These are phyloP conservation scores for Cytidiella melzeri DNA, from an alignment of 768 basidiomycete species.

Conservation along the genomic window DNA sequence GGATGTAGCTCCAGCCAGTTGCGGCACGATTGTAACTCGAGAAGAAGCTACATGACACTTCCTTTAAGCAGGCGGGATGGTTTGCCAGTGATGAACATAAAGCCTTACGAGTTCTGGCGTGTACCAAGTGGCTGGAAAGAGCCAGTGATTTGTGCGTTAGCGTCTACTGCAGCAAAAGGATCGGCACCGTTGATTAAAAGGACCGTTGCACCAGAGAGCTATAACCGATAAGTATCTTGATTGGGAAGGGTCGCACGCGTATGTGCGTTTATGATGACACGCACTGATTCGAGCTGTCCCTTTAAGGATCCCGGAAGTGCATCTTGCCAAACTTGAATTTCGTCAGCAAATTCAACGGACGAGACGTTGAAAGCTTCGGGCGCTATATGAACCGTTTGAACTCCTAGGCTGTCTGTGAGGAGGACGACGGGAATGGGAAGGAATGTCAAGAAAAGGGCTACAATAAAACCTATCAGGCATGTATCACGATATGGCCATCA, in stretches of 20 bases:
- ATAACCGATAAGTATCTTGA: too few relatives aligned
- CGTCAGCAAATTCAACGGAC: conserved; percentile 41
- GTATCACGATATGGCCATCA: too few relatives aligned
- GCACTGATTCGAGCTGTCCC: conserved; percentile 40
- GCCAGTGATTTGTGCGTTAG: conserved; percentile 45
- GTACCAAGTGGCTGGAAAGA: conserved; percentile 45
- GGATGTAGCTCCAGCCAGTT: conserved; percentile 24
- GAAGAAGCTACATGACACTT: conserved; percentile 21
- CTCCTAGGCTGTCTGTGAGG: conserved; percentile 37
- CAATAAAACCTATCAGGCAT: too few relatives aligned
- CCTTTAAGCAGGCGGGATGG: not conserved
- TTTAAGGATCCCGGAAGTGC: conserved; percentile 39
- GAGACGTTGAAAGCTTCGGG: conserved; percentile 48
- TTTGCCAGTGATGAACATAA: not conserved
- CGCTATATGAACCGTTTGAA: conserved; percentile 45
- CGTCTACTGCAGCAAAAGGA: conserved; percentile 46
- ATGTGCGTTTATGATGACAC: conserved; percentile 6
- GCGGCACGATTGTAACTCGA: conserved; percentile 25
- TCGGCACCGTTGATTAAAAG: conserved; percentile 44
- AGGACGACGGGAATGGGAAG: conserved; percentile 44
- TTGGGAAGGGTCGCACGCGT: not conserved
- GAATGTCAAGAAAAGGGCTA: conserved; percentile 31
- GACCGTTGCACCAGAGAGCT: conserved; percentile 47
- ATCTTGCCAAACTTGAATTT: conserved; percentile 50
- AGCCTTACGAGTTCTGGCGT: conserved; percentile 28